phyloP scores from a whole-genome alignment of 768 basidiomycete species.

The Xanthoconium stramineum region DNA sequence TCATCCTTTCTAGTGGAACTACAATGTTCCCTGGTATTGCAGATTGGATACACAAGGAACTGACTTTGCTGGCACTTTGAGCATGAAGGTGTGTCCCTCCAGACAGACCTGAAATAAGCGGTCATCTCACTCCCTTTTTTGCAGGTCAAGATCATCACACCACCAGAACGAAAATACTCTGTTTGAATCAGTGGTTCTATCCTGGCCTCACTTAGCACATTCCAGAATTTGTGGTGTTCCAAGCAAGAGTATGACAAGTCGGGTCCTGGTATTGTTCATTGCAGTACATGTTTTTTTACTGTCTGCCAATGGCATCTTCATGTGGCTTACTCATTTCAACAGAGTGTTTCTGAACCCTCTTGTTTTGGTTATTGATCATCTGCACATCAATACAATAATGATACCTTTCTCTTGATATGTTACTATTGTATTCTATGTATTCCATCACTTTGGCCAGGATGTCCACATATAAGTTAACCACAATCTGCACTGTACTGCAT shows the following conservation, averaged over 20 bases:
- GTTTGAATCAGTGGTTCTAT: slow-evolving; percentile 93
- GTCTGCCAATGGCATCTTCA: not conserved
- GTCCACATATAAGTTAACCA: too few relatives aligned
- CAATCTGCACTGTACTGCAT: too few relatives aligned
- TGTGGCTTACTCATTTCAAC: not conserved
- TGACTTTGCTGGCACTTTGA: slow-evolving; percentile 71
- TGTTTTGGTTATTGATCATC: too few relatives aligned
- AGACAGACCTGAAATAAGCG: not conserved
- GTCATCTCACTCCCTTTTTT: not conserved
- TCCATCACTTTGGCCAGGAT: too few relatives aligned
- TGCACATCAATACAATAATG: too few relatives aligned
- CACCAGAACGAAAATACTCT: slow-evolving; percentile 92
- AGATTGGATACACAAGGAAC: slow-evolving; percentile 94
- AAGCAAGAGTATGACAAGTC: slow-evolving; percentile 92
- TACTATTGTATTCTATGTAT: too few relatives aligned
- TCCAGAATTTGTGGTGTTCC: slow-evolving; percentile 96
- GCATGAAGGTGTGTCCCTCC: slow-evolving; percentile 65
- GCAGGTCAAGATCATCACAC: slow-evolving; percentile 87
- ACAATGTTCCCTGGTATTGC: slow-evolving; percentile 97
- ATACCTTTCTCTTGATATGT: too few relatives aligned
- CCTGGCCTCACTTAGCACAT: slow-evolving; percentile 85
- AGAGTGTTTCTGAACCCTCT: slow-evolving; percentile 25
- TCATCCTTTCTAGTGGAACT: slow-evolving; percentile 68
- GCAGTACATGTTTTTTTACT: slow-evolving; percentile 47
- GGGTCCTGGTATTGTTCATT: slow-evolving; percentile 76